Evolutionary conservation across 225 moss, liverwort and hornwort genomes (phyloP), one percentile per base, ranked within the genome.

Genomic region (Lunularia cruciata): DNA sequence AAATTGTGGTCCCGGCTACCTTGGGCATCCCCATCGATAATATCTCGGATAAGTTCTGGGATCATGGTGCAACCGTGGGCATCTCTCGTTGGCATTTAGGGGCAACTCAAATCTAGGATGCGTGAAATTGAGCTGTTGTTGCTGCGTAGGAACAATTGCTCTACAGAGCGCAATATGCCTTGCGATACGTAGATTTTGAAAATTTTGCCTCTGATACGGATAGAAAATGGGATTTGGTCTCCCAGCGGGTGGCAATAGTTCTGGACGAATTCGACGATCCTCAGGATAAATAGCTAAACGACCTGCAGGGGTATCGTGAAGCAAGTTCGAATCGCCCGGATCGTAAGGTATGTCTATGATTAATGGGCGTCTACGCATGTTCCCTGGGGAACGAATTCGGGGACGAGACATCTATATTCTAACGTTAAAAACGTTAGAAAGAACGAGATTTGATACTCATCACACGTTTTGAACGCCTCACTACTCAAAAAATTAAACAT

Each of bases 261-360:
- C 67, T n/a, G 67, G 67, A 51, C 67, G 67, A 16, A 32, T n/a
- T 51, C 11, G 48, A 25, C 67, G 52, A 15, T 67, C 67, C 52
- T 67, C 67, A 22, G 67, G 67, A 18, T 67, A 67, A 23, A 52
- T 37, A 28, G 47, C n/a, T 30, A 1, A 18, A 35, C 52, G 51
- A 52, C 26, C 12, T 2, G 51, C n/a, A 9, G 52, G 15, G 18
- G 22, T 52, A 3, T 31, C 23, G n/a, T 67, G 67, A 31, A 67
- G 31, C 31, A 51, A n/a, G 9, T 48, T 36, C 6, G 67, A 22
- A 15, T 67, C 67, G 16, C 67, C 67, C 31, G 67, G 67, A 52
- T 67, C 52, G 37, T 67, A 67, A 25, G 67, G 67, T 8, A 67
- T 67, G n/a, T 52, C 67, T 20, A 52, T 22, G 0, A 49, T 6